Percentiles rank a stretch among this genome's conserved stretches.
Evolutionary conservation across 2,329 filamentous ascomycete genomes (phyloP).

Genomic region (Colletotrichum neosansevieriae): DNA sequence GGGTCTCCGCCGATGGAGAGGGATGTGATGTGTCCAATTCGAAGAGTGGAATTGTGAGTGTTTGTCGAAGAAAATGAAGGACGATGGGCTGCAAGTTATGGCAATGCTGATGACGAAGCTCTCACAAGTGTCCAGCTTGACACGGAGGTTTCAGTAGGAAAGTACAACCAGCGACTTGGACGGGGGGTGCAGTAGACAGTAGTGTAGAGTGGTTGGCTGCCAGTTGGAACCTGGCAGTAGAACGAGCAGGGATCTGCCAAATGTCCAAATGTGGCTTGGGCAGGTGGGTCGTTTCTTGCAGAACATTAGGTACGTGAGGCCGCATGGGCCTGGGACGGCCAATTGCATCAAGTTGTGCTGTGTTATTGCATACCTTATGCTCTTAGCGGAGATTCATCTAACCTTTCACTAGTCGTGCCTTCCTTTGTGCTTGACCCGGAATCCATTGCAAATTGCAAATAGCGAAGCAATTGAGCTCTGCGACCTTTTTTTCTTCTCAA

Average conservation of each 20-base stretch:
- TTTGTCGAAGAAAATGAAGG: not conserved
- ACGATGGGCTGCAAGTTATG: constrained; percentile 27
- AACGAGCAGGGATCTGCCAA: constrained; percentile 26
- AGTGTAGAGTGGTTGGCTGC: constrained; percentile 32
- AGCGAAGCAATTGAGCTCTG: not conserved
- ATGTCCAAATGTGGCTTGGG: constrained; percentile 35
- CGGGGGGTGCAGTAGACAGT: constrained; percentile 22
- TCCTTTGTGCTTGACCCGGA: not conserved
- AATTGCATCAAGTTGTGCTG: constrained; percentile 33
- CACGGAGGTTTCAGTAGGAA: constrained; percentile 41
- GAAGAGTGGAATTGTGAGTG: not conserved
- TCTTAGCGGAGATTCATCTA: constrained; percentile 19
- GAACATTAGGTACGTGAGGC: constrained; percentile 34
- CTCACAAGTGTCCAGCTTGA: constrained; percentile 42
- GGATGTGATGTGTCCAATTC: constrained; percentile 2
- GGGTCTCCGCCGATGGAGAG: constrained; percentile 26
- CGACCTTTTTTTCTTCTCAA: not conserved
- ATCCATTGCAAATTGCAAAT: not conserved
- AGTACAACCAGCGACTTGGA: constrained; percentile 39
- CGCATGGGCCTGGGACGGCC: constrained; percentile 23
- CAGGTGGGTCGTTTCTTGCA: constrained; percentile 25
- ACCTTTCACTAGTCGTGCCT: not conserved
- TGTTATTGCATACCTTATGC: constrained; percentile 34
- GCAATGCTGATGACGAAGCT: constrained; percentile 42
- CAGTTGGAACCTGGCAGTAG: constrained; percentile 40